These are phyloP conservation scores for Huntiella decipiens DNA, from an alignment of 2,329 filamentous ascomycete genomes.

Conservation along the genomic window DNA sequence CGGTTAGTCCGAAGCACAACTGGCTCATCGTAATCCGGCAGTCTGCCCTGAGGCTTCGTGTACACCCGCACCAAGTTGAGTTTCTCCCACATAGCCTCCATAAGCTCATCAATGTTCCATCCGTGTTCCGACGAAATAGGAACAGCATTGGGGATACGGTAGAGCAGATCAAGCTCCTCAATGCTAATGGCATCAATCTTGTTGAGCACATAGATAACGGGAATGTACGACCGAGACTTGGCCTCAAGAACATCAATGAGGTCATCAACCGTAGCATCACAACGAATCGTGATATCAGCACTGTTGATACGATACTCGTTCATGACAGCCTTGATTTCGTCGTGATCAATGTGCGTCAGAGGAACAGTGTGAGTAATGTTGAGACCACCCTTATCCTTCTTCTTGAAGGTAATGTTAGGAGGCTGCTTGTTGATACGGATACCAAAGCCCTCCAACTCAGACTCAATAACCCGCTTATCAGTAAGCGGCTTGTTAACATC, in stretches of 20 bases:
- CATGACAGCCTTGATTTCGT: slow-evolving; percentile 97
- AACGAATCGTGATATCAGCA: slow-evolving; percentile 92
- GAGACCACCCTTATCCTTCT: slow-evolving; percentile 97
- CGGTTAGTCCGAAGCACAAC: slow-evolving; percentile 70
- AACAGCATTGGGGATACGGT: slow-evolving; percentile 90
- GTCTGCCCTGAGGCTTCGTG: slow-evolving; percentile 91
- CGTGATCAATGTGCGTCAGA: slow-evolving; percentile 77
- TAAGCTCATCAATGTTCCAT: slow-evolving; percentile 92
- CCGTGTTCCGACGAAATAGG: slow-evolving; percentile 95
- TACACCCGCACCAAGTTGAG: slow-evolving; percentile 81
- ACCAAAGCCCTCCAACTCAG: slow-evolving; percentile 88
- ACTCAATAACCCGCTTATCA: slow-evolving; percentile 90
- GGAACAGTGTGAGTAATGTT: slow-evolving; percentile 91
- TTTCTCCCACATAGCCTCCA: slow-evolving; percentile 98
- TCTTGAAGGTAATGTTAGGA: slow-evolving; percentile 97
- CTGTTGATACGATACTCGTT: slow-evolving; percentile 91
- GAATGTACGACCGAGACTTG: slow-evolving; percentile 87
- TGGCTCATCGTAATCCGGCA: slow-evolving; percentile 79
- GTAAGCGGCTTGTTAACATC: slow-evolving; percentile 97
- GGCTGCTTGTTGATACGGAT: slow-evolving; percentile 95
- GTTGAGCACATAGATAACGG: slow-evolving; percentile 97
- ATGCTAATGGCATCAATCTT: slow-evolving; percentile 98
- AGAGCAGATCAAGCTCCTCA: slow-evolving; percentile 87
- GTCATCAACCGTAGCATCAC: slow-evolving; percentile 93
- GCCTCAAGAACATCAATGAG: slow-evolving; percentile 91